Evolutionary conservation across 164 flowering plant genomes (phyloP).

Genomic region (Vitis cinerea): DNA sequence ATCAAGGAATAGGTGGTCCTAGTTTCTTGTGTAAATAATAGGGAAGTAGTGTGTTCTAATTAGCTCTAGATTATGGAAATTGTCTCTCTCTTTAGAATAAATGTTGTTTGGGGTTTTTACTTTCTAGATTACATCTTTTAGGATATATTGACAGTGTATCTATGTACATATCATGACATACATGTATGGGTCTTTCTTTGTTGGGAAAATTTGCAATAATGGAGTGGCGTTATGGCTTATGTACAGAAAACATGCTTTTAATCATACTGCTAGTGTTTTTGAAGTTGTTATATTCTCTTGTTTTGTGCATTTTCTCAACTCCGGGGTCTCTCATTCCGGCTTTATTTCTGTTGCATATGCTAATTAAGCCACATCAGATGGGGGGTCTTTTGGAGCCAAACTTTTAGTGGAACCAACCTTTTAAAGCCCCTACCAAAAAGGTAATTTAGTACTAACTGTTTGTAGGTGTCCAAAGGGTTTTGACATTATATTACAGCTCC

Average conservation of each 20-base stretch:
- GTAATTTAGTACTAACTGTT: too few relatives aligned
- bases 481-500: too few relatives aligned
- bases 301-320: background rate
- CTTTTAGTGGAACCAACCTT: too few relatives aligned
- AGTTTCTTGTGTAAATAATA: background rate
- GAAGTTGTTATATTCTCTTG: too few relatives aligned
- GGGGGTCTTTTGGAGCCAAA: too few relatives aligned
- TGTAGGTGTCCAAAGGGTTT: too few relatives aligned
- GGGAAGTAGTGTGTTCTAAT: background rate
- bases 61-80: background rate
- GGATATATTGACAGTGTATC: background rate
- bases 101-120: background rate
- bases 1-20: background rate
- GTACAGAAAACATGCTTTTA: constrained; percentile 6
- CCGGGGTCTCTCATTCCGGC: too few relatives aligned
- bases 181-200: background rate
- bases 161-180: constrained; percentile 1
- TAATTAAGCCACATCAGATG: too few relatives aligned
- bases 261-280: too few relatives aligned
- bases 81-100: background rate
- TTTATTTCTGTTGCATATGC: too few relatives aligned
- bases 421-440: too few relatives aligned
- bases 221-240: constrained; percentile 3
- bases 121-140: background rate
- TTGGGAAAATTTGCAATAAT: background rate